Conservation (phyloP, 2,329 filamentous ascomycete genomes). For the Dactylellina parvicollis region DNA sequence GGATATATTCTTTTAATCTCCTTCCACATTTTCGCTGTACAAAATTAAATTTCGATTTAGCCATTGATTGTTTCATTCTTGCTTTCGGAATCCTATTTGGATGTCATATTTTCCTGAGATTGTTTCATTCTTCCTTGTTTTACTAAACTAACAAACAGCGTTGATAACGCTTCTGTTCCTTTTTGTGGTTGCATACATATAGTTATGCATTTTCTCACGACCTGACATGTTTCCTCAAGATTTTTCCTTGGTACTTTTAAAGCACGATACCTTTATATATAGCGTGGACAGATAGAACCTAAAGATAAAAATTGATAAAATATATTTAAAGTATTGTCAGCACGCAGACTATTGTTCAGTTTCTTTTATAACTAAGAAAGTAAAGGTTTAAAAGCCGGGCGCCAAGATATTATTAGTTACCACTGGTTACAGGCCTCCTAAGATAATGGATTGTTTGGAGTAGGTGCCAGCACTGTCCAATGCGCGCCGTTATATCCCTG, state of each 20-base stretch:
- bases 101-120: background rate
- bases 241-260: slow-evolving; percentile 21
- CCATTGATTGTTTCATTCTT: background rate
- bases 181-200: background rate
- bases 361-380: too few species aligned
- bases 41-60: slow-evolving; percentile 21
- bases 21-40: slow-evolving; percentile 7
- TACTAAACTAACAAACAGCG: slow-evolving; percentile 2
- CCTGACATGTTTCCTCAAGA: background rate
- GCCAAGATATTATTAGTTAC: too few species aligned
- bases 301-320: slow-evolving; percentile 11
- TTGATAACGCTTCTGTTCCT: background rate
- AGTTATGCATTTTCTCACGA: background rate
- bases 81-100: background rate
- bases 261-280: slow-evolving; percentile 49
- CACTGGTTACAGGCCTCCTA: too few species aligned
- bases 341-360: background rate
- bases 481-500: too few species aligned
- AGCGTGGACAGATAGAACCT: slow-evolving; percentile 20
- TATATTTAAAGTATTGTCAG: background rate
- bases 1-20: background rate
- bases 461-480: too few species aligned
- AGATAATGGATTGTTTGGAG: too few species aligned
- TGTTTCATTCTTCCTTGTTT: slow-evolving; percentile 23
- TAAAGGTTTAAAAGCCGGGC: too few species aligned